A percentile compares a stretch with the other conserved stretches of the same genome.
These are phyloP conservation scores for Pythium rhizo-oryzae DNA, from an alignment of 352 stramenopile species.

Conservation along the genomic window DNA sequence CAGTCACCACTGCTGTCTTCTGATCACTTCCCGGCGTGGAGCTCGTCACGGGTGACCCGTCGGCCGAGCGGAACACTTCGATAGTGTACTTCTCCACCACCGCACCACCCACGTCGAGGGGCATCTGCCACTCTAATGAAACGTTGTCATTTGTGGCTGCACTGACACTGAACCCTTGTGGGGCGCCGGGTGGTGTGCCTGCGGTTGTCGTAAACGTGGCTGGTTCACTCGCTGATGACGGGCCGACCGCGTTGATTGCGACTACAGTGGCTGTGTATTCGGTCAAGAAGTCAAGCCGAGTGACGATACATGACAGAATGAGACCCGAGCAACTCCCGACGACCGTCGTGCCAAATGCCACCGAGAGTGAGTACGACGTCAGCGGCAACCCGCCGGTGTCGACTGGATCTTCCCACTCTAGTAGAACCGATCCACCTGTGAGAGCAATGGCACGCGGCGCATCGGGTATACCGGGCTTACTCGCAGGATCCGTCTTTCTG, in stretches of 20 bases:
- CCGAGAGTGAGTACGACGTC: constrained; percentile 41
- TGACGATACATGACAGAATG: constrained; percentile 41
- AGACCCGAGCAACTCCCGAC: constrained; percentile 47
- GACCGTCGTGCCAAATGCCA: constrained; percentile 26
- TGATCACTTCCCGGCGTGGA: constrained; percentile 13
- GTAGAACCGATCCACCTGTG: constrained; percentile 45
- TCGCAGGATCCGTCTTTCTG: constrained; percentile 27
- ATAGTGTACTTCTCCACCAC: constrained; percentile 44
- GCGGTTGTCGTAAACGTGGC: constrained; percentile 32
- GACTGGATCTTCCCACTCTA: constrained; percentile 50
- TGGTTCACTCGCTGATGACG: constrained; percentile 31
- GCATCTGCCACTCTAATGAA: constrained; percentile 38
- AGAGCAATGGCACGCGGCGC: constrained; percentile 22
- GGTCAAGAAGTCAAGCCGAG: constrained; percentile 41
- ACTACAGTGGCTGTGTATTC: constrained; percentile 48
- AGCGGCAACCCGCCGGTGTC: constrained; percentile 54
- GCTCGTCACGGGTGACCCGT: background rate
- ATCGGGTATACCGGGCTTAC: constrained; percentile 33
- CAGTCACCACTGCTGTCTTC: constrained; percentile 28
- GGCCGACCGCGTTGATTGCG: constrained; percentile 41
- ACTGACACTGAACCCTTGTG: constrained; percentile 30
- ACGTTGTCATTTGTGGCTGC: constrained; percentile 23
- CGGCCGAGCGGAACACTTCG: constrained; percentile 22
- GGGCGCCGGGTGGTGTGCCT: constrained; percentile 35
- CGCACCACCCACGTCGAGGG: constrained; percentile 50